These are phyloP conservation scores for Lactuca sativa DNA, from an alignment of 129 eudicot species.

Conservation along the genomic window DNA sequence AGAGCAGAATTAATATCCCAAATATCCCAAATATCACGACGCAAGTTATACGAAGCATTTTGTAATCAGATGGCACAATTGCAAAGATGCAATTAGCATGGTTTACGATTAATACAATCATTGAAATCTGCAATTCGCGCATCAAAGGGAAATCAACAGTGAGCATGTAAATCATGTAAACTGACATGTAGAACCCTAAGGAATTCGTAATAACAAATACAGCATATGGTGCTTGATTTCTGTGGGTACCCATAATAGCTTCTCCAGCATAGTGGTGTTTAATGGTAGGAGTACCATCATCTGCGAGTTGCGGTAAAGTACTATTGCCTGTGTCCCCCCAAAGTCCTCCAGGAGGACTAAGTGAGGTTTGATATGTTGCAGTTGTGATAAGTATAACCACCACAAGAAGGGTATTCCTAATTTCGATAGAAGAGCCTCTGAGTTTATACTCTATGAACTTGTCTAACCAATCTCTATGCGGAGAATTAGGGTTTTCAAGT, in stretches of 20 bases:
- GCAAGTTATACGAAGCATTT: background rate
- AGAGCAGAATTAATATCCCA: too few species aligned
- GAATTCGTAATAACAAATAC: background rate
- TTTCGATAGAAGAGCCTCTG: background rate
- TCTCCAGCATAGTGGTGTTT: background rate
- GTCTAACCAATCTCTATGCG: too few species aligned
- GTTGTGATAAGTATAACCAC: background rate
- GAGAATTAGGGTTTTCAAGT: too few species aligned
- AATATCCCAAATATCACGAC: background rate
- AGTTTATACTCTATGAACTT: too few species aligned
- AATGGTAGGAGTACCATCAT: too few species aligned
- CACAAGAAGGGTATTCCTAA: background rate
- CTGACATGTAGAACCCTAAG: background rate
- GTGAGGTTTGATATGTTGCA: conserved; percentile 7
- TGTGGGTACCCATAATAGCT: background rate
- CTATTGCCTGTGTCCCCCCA: background rate
- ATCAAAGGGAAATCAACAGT: background rate
- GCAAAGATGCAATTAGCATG: background rate
- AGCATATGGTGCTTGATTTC: too few species aligned
- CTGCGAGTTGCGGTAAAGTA: background rate
- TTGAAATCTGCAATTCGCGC: background rate
- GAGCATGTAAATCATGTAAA: background rate
- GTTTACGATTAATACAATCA: background rate
- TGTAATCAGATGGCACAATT: background rate
- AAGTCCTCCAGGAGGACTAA: background rate